Evolutionary conservation across 176 grass and related monocot genomes (phyloP), one percentile per base, ranked within the genome.

Genomic region (Melocanna baccifera): DNA sequence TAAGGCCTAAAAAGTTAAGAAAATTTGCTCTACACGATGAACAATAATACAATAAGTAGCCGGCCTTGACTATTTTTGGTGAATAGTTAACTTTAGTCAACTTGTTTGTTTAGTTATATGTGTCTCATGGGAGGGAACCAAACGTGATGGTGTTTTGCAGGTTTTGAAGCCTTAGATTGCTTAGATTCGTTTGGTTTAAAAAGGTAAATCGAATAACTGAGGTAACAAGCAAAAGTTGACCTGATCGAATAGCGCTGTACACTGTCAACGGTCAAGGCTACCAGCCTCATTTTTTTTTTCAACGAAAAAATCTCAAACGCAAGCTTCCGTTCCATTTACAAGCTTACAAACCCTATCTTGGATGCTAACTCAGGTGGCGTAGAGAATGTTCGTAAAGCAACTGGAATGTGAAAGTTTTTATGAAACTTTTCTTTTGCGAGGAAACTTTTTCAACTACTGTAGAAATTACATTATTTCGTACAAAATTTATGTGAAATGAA

Each of bases 111-210:
- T 71, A 71, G 65, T 51, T 86, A 62, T 28, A 58, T 69, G 28
- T 69, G 28, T 86, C 75, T 79, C 84, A 62, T 79, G 66, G 37
- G 22, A 86, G 84, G 84, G 67, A 86, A 78, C 83, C 75, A 47
- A 84, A 29, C 42, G 41, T 42, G 37, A 48, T 18, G 48, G 52
- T 9, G 43, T 82, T 42, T 59, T 16, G 16, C 34, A 16, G 19
- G n/a, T 13, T 23, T 67, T 22, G 42, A 75, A 18, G 30, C 32
- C 5, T 69, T 19, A 52, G 40, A 26, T 78, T 62, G 42, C 26
- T 29, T 62, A 43, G 12, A 19, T 65, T 65, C 12, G 46, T 20
- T 36, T 84, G 7, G 61, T 20, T 36, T 75, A 51, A 40, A 74
- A 71, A 46, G 67, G 25, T 46, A 25, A 29, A 46, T n/a, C 16